A percentile compares a stretch with the other conserved stretches of the same genome.
Conservation (phyloP, 495 filamentous ascomycete species). For the Talaromyces thailandensis region DNA sequence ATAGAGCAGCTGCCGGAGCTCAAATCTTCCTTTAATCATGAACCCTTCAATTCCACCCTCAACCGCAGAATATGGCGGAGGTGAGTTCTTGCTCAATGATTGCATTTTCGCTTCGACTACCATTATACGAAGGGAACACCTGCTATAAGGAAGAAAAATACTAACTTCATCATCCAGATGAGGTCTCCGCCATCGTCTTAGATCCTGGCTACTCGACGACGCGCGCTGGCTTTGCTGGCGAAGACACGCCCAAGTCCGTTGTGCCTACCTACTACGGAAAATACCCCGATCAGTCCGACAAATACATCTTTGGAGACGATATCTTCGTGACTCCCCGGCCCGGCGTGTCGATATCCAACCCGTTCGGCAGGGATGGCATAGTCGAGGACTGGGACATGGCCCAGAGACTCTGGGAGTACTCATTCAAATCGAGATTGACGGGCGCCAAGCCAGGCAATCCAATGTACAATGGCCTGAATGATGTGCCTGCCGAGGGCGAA, state of each 20-base stretch:
- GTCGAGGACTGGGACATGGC: slow-evolving; percentile 97
- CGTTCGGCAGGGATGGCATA: slow-evolving; percentile 79
- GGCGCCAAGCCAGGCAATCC: slow-evolving; percentile 53
- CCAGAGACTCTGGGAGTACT: slow-evolving; percentile 81
- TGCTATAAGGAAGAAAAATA: not conserved
- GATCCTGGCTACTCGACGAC: slow-evolving; percentile 86
- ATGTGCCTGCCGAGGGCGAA: slow-evolving; percentile 44
- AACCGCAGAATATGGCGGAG: slow-evolving; percentile 73
- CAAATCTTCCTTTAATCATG: slow-evolving; percentile 16
- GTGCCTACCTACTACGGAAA: slow-evolving; percentile 79
- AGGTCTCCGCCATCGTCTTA: slow-evolving; percentile 92
- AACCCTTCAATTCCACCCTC: slow-evolving; percentile 46
- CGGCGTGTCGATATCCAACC: slow-evolving; percentile 75
- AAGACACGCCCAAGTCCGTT: slow-evolving; percentile 92
- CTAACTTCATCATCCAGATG: slow-evolving; percentile 49
- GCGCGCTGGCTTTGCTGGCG: slow-evolving; percentile 93
- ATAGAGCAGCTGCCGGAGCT: not conserved
- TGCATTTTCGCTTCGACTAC: not conserved
- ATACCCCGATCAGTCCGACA: slow-evolving; percentile 44
- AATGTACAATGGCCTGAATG: slow-evolving; percentile 67
- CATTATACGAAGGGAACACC: not conserved
- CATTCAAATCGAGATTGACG: slow-evolving; percentile 70
- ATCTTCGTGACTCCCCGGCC: slow-evolving; percentile 67
- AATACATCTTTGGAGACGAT: slow-evolving; percentile 77
- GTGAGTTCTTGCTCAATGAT: slow-evolving; percentile 39